These are phyloP conservation scores for Centrapalus pauciflorus DNA, from an alignment of 129 eudicot species.

Conservation along the genomic window DNA sequence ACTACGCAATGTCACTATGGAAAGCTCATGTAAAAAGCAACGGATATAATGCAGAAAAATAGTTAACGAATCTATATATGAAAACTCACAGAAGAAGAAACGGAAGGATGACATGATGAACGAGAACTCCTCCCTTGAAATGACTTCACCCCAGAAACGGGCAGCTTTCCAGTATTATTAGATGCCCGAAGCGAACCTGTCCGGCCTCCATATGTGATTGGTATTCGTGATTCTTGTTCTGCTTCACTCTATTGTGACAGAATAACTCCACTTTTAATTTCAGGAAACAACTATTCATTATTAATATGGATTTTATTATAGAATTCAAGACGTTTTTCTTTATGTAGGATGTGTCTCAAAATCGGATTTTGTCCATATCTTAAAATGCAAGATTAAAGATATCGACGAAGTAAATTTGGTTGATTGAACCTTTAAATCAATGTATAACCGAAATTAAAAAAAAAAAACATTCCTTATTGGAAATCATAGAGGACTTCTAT, in stretches of 20 bases:
- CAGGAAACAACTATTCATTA: background rate
- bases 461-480: background rate
- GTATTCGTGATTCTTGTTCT: constrained; percentile 30
- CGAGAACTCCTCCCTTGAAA: constrained; percentile 18
- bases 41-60: background rate
- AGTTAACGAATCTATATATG: background rate
- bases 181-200: constrained; percentile 22
- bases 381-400: background rate
- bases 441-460: too few species aligned
- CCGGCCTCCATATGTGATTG: constrained; percentile 19
- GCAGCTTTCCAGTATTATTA: constrained; percentile 22
- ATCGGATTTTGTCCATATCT: background rate
- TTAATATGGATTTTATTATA: background rate
- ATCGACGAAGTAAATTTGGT: background rate
- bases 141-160: background rate
- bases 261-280: background rate
- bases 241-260: constrained; percentile 37
- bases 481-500: background rate
- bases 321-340: background rate
- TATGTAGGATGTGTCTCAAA: background rate
- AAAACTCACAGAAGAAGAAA: constrained; percentile 56
- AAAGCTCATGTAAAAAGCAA: background rate
- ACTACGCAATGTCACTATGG: background rate
- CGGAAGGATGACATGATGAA: constrained; percentile 27
- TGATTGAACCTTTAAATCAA: too few species aligned